phyloP scores from a whole-genome alignment of 1,284 basidiomycete genomes.

The Ceratobasidium sp. region DNA sequence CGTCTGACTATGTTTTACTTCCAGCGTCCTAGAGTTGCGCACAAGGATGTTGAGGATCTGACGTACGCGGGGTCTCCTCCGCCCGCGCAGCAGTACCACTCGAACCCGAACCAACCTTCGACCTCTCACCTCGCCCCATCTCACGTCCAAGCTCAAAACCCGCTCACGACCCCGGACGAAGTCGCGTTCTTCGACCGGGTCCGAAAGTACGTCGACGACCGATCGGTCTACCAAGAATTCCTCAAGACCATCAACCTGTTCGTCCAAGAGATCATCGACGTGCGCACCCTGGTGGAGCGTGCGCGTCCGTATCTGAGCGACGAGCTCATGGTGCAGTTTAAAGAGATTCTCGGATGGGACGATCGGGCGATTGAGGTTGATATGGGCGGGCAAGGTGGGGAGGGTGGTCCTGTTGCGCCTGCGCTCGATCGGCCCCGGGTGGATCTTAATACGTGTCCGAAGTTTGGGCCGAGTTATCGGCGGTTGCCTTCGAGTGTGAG shows the following conservation, averaged over 20 bases:
- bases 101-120: conserved; percentile 51
- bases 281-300: conserved; percentile 84
- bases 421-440: conserved; percentile 74
- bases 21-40: conserved; percentile 42
- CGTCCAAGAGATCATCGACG: conserved; percentile 90
- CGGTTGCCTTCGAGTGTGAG: conserved; percentile 87
- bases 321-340: conserved; percentile 89
- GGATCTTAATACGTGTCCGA: conserved; percentile 60
- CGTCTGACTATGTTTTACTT: conserved; percentile 15
- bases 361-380: conserved; percentile 58
- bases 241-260: conserved; percentile 96
- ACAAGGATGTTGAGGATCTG: conserved; percentile 45
- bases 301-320: conserved; percentile 84
- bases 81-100: conserved; percentile 46
- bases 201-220: conserved; percentile 80
- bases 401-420: conserved; percentile 77
- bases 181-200: conserved; percentile 95
- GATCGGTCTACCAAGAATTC: conserved; percentile 95
- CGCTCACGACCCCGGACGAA: conserved; percentile 81
- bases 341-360: conserved; percentile 86
- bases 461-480: conserved; percentile 91
- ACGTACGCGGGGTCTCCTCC: conserved; percentile 41
- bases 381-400: conserved; percentile 71
- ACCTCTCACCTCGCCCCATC: conserved; percentile 54
- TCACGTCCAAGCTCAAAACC: conserved; percentile 53